phyloP scores from a whole-genome alignment of 805 yeast species.

The Lachancea lanzarotensis region DNA sequence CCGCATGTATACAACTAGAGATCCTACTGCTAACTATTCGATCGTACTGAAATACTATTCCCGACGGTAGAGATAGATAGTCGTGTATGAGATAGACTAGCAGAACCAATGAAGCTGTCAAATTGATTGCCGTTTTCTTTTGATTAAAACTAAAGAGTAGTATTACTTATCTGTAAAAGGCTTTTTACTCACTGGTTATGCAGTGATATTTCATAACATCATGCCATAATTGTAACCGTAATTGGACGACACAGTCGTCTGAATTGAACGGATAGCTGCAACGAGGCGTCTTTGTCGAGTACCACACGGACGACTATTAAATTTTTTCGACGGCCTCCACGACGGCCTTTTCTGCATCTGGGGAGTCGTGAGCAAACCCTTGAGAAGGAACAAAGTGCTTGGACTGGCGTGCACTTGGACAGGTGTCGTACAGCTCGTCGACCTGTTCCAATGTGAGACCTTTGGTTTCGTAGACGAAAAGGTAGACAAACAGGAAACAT shows the following conservation, averaged over 20 bases:
- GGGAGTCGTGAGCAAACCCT: conserved; percentile 7
- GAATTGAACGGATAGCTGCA: not conserved
- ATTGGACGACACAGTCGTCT: not conserved
- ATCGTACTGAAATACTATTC: too few relatives aligned
- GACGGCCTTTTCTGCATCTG: conserved; percentile 13
- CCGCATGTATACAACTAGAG: too few relatives aligned
- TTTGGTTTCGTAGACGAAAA: conserved; percentile 70
- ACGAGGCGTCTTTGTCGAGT: not conserved
- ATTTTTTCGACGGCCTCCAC: conserved; percentile 16
- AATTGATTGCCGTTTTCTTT: too few relatives aligned
- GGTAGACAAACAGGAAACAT: conserved; percentile 58
- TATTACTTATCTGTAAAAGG: too few relatives aligned
- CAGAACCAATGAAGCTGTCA: too few relatives aligned
- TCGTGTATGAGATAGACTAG: too few relatives aligned
- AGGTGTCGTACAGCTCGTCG: conserved; percentile 37
- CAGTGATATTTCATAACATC: too few relatives aligned
- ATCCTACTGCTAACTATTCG: too few relatives aligned
- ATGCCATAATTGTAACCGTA: too few relatives aligned
- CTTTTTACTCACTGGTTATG: too few relatives aligned
- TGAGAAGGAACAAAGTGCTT: conserved; percentile 13
- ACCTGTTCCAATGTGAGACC: conserved; percentile 80
- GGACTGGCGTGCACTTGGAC: conserved; percentile 13
- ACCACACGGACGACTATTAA: not conserved
- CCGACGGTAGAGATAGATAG: too few relatives aligned
- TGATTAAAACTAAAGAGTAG: too few relatives aligned